Base-by-base conservation (phyloP, 1,284 basidiomycete genomes). In the Leucoagaricus sp. region DNA sequence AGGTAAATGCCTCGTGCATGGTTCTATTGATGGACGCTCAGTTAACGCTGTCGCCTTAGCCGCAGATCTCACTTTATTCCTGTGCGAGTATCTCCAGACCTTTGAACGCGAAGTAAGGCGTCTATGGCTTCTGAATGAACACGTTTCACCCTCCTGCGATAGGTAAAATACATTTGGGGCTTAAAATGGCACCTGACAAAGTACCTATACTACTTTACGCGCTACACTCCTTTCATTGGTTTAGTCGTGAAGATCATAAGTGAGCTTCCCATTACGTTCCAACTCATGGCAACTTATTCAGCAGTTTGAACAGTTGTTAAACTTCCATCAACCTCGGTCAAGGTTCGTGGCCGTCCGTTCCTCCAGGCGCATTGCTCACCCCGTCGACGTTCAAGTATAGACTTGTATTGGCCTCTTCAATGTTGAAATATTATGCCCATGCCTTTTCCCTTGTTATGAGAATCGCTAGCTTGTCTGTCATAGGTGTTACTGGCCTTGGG, bases 131-230 rank as follows among this genome's bases (percentile, higher is more conserved):
- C n/a, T 13, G 1, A 44, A 9, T 34, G 19, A 2, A 10, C 15
- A 44, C 29, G 4, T 17, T 3, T 28, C 8, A 9, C 3, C 19
- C 9, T 28, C 15, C 12, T 2, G 10, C 23, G 4, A n/a, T 15
- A 55, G 54, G 47, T 55, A 9, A 41, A 17, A 15, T 49, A 49
- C 47, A 41, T 55, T 9, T 55, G 54, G 54, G 25, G 38, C 10
- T 31, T 23, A 4, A 34, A 46, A 28, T 55, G 54, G 54, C 48
- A n/a, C 28, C 25, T 49, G 2, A 40, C 40, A 13, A 55, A 55
- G 19, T 3, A 36, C 13, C 7, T 55, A 5, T 55, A 41, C 36
- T 42, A 40, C 19, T 21, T 49, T 29, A 23, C 34, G 5, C 42
- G 47, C 21, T 55, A 55, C 23, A 36, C 48, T n/a, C 36, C 42